Percentiles rank a stretch among this genome's conserved stretches.
Evolutionary conservation across 129 eudicot genomes (phyloP).

Genomic region (Escallonia herrerae): DNA sequence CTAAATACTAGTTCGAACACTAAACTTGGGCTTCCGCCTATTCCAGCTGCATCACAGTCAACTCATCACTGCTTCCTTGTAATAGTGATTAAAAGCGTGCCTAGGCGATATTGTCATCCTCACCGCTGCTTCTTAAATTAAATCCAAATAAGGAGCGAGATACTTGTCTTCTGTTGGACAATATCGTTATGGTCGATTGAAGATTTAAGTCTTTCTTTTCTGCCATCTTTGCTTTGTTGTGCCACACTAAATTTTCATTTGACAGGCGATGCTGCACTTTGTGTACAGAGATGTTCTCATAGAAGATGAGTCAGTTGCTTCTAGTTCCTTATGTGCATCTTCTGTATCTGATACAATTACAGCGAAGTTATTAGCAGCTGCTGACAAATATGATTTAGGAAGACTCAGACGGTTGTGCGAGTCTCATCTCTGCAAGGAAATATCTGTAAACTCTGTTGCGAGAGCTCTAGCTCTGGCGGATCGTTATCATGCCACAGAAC

Average conservation of each 20-base stretch:
- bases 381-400: slow-evolving; percentile 71
- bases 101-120: too few relatives aligned
- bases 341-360: slow-evolving; percentile 44
- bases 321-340: slow-evolving; percentile 41
- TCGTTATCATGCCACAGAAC: slow-evolving; percentile 57
- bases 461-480: slow-evolving; percentile 74
- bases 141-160: too few relatives aligned
- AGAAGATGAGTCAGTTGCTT: slow-evolving; percentile 47
- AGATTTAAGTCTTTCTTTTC: too few relatives aligned
- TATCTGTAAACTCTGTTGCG: slow-evolving; percentile 68
- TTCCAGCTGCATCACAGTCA: too few relatives aligned
- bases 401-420: slow-evolving; percentile 78
- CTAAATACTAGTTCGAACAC: too few relatives aligned
- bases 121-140: too few relatives aligned
- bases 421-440: slow-evolving; percentile 75
- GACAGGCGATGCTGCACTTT: slow-evolving; percentile 86
- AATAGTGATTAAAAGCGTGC: too few relatives aligned
- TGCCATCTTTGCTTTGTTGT: background rate
- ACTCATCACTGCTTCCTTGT: too few relatives aligned
- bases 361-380: slow-evolving; percentile 68
- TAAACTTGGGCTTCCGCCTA: too few relatives aligned
- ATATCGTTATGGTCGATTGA: too few relatives aligned
- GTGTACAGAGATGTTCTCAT: slow-evolving; percentile 64
- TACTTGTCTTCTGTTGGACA: too few relatives aligned
- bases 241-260: slow-evolving; percentile 5